Evolutionary conservation across 129 eudicot genomes (phyloP).

Genomic region (Pseudognaphalium luteoalbum): DNA sequence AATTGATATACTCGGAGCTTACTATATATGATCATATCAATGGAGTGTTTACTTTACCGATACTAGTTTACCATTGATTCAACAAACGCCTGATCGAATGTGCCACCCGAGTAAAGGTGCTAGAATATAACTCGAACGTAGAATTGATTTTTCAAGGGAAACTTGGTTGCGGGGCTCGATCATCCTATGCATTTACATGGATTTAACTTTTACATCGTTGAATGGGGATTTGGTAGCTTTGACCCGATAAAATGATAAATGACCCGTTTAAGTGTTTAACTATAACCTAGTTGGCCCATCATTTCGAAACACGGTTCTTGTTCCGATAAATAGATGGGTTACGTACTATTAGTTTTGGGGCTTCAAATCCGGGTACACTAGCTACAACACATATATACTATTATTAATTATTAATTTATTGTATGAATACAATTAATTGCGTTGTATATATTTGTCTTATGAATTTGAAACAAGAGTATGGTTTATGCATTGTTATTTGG

Average conservation of each 20-base stretch:
- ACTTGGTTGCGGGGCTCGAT: conserved; percentile 38
- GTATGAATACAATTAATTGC: not conserved
- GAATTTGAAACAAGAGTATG: conserved; percentile 30
- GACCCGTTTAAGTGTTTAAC: conserved; percentile 34
- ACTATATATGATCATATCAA: too few relatives aligned
- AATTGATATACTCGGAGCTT: too few relatives aligned
- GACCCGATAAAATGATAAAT: conserved; percentile 15
- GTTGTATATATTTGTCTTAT: not conserved
- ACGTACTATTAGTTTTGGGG: conserved; percentile 47
- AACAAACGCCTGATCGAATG: conserved; percentile 24
- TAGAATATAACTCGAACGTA: conserved; percentile 28
- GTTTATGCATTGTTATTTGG: conserved; percentile 39
- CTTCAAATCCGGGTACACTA: conserved; percentile 43
- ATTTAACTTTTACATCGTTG: conserved; percentile 46
- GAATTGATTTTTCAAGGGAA: conserved; percentile 60
- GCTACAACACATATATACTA: too few relatives aligned
- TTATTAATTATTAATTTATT: too few relatives aligned
- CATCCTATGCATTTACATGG: conserved; percentile 88
- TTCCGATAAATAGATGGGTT: conserved; percentile 61
- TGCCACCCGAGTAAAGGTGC: conserved; percentile 44
- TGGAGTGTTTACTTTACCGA: conserved; percentile 27
- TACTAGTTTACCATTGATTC: conserved; percentile 27
- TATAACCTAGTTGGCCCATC: conserved; percentile 64
- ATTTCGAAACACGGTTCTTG: conserved; percentile 46
- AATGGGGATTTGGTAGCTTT: conserved; percentile 59